Conservation (phyloP, 306 rosid genomes). For the Citrullus mucosospermus region DNA sequence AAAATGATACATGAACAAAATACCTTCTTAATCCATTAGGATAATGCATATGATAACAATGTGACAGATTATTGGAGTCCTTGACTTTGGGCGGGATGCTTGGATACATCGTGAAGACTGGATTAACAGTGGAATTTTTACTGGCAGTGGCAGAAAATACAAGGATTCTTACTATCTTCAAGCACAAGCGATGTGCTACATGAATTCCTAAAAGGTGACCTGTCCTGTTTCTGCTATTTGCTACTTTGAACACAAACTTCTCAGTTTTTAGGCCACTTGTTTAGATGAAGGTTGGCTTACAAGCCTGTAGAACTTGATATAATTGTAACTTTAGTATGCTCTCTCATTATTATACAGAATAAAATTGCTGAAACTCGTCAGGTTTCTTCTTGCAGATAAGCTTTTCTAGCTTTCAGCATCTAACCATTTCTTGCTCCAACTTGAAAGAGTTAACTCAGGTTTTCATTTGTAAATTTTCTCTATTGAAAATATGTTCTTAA, state of each 20-base stretch:
- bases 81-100: conserved; percentile 77
- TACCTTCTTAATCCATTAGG: neutral
- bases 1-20: neutral
- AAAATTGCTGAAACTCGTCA: neutral
- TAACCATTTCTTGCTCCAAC: neutral
- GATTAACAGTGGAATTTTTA: conserved; percentile 58
- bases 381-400: neutral
- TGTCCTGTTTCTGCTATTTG: neutral
- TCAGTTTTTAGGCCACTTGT: neutral
- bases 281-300: neutral
- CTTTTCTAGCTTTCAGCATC: neutral
- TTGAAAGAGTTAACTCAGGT: neutral
- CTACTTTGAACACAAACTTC: neutral
- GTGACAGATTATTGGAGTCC: conserved; percentile 72
- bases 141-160: conserved; percentile 72
- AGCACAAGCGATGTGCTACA: conserved; percentile 92
- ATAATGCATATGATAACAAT: neutral
- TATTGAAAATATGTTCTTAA: neutral
- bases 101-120: conserved; percentile 85
- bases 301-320: neutral
- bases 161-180: conserved; percentile 82
- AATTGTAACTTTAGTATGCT: neutral
- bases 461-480: neutral
- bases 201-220: conserved; percentile 39
- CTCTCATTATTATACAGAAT: neutral